Conservation (phyloP, 2,329 filamentous ascomycete species). For the Acephala macrosclerotiorum region DNA sequence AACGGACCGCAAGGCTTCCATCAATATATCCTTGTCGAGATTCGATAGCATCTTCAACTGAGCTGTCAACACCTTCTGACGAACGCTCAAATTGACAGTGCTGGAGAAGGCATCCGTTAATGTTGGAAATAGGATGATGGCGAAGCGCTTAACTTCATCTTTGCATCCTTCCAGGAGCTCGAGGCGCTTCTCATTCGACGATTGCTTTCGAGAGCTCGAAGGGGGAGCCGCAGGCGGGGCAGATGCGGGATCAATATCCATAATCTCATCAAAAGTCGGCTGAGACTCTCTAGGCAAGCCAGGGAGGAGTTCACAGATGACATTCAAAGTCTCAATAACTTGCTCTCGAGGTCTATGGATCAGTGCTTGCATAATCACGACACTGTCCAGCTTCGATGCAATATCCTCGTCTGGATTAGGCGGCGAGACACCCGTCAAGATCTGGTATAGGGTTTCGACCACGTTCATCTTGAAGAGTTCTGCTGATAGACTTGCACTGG, state of each 20-base stretch:
- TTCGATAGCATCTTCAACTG: constrained; percentile 98
- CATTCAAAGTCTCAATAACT: constrained; percentile 95
- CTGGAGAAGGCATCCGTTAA: constrained; percentile 97
- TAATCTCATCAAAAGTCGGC: constrained; percentile 52
- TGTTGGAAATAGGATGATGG: constrained; percentile 91
- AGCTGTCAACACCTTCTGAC: constrained; percentile 94
- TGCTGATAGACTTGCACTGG: constrained; percentile 85
- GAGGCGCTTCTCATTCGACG: constrained; percentile 81
- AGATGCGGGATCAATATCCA: constrained; percentile 48
- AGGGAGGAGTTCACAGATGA: constrained; percentile 93
- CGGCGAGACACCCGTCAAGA: constrained; percentile 93
- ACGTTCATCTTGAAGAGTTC: constrained; percentile 96
- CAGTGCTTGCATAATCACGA: constrained; percentile 97
- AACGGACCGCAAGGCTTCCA: constrained; percentile 85
- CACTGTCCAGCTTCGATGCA: constrained; percentile 89
- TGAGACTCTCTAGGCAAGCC: constrained; percentile 67
- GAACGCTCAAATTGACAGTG: constrained; percentile 92
- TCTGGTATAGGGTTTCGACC: constrained; percentile 97
- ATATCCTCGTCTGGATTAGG: constrained; percentile 80
- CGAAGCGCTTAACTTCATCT: constrained; percentile 86
- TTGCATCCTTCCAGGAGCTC: constrained; percentile 84
- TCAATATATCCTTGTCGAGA: constrained; percentile 82
- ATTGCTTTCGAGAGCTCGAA: constrained; percentile 56
- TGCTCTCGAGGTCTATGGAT: constrained; percentile 96
- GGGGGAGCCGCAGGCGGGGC: constrained; percentile 53